Evolutionary conservation across 2,329 filamentous ascomycete species (phyloP).

Genomic region (Calonectria pauciramosa): DNA sequence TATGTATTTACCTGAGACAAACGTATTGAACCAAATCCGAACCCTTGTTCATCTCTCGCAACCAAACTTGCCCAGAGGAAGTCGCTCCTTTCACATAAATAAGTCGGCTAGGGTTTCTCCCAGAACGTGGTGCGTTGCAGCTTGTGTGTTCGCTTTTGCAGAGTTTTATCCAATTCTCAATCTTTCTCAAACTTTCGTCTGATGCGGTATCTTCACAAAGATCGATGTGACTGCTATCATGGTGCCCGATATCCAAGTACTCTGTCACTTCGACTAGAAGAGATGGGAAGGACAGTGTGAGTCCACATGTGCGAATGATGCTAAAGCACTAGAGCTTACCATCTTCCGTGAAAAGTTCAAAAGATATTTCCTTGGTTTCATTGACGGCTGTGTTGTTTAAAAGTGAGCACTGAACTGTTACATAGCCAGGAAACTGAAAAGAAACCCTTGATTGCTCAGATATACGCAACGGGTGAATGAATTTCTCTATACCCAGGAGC

Average conservation of each 20-base stretch:
- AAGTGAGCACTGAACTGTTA: not conserved
- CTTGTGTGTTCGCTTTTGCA: not conserved
- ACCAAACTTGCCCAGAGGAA: not conserved
- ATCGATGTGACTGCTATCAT: not conserved
- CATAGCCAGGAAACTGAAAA: not conserved
- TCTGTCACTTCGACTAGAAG: not conserved
- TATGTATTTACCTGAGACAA: not conserved
- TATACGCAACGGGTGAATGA: not conserved
- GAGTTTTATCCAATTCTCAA: not conserved
- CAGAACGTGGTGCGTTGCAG: not conserved
- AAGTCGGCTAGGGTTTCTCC: not conserved
- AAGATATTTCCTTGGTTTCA: not conserved
- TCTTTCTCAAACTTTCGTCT: not conserved
- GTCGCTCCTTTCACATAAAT: not conserved
- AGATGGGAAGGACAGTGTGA: not conserved
- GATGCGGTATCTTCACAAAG: not conserved
- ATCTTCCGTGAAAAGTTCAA: not conserved
- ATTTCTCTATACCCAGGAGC: not conserved
- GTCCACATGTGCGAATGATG: not conserved
- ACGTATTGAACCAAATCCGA: not conserved
- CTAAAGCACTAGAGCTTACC: not conserved
- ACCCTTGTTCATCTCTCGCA: not conserved
- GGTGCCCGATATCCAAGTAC: not conserved
- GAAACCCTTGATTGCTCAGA: not conserved
- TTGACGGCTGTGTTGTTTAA: not conserved